phyloP scores from a whole-genome alignment of 2,329 filamentous ascomycete genomes.

The Dendrostoma leiphaemia region DNA sequence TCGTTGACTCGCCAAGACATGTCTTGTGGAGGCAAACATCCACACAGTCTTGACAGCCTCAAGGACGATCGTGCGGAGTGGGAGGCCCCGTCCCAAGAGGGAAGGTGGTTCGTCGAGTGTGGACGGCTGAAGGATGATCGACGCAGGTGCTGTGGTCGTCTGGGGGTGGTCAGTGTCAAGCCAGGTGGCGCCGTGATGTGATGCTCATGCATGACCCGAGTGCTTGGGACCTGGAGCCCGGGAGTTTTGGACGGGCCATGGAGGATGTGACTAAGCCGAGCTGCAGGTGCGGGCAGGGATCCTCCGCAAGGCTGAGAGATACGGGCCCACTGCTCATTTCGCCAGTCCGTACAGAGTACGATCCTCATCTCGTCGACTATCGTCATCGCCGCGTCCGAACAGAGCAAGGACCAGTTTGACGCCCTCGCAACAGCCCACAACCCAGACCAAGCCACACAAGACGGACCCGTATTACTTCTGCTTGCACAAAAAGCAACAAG shows the following conservation, averaged over 20 bases:
- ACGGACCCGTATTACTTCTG: not conserved
- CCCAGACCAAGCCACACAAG: not conserved
- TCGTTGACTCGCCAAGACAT: not conserved
- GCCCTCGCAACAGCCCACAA: no score
- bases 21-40: not conserved
- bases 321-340: not conserved
- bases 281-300: not conserved
- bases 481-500: no score
- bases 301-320: not conserved
- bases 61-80: not conserved
- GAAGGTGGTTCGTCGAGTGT: not conserved
- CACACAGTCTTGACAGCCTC: not conserved
- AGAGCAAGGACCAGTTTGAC: not conserved
- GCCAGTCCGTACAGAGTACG: not conserved
- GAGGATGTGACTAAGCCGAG: not conserved
- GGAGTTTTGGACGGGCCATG: no score
- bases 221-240: not conserved
- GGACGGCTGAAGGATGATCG: not conserved
- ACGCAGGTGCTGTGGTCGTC: not conserved
- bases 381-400: not conserved
- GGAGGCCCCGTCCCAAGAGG: not conserved
- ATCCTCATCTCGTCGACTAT: not conserved
- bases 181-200: not conserved
- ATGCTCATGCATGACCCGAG: constrained; percentile 2
- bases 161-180: not conserved